Percentiles rank a stretch among this genome's conserved stretches.
Conservation (phyloP, 768 basidiomycete genomes). For the Suillus sp. region DNA sequence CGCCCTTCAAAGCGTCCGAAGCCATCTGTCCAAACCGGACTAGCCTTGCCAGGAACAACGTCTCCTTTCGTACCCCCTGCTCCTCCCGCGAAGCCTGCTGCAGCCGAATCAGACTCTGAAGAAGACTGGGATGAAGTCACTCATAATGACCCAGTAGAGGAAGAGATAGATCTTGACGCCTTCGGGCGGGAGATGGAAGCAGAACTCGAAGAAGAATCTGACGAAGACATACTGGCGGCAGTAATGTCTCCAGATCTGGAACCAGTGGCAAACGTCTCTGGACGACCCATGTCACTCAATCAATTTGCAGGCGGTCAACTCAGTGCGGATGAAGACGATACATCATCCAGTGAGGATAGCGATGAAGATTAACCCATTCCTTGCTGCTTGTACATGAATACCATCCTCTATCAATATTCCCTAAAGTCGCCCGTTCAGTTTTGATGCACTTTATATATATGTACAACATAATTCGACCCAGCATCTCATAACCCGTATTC, state of each 20-base stretch:
- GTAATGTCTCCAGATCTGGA: conserved; percentile 41
- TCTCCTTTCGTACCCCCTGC: conserved; percentile 29
- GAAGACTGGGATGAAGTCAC: conserved; percentile 56
- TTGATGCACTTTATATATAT: conserved; percentile 1
- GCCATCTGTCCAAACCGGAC: conserved; percentile 30
- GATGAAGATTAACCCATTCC: conserved; percentile 45
- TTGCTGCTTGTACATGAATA: neutral
- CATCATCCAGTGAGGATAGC: conserved; percentile 55
- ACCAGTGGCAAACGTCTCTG: conserved; percentile 18
- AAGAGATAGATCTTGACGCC: conserved; percentile 39
- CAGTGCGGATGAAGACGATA: conserved; percentile 49
- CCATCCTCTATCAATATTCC: neutral
- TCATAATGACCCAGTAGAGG: conserved; percentile 18
- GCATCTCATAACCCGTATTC: neutral
- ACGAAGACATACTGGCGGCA: conserved; percentile 54
- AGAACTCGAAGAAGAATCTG: conserved; percentile 42
- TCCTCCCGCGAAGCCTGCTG: conserved; percentile 33
- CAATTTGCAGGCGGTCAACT: conserved; percentile 46
- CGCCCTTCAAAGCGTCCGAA: conserved; percentile 38
- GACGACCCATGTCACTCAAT: conserved; percentile 52
- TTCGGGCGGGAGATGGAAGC: conserved; percentile 39
- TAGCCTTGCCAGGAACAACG: conserved; percentile 43
- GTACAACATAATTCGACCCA: neutral
- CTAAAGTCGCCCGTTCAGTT: neutral
- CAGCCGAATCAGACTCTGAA: conserved; percentile 45